Evolutionary conservation across 768 basidiomycete species (phyloP).

Genomic region (Symmetrospora coprosmae): DNA sequence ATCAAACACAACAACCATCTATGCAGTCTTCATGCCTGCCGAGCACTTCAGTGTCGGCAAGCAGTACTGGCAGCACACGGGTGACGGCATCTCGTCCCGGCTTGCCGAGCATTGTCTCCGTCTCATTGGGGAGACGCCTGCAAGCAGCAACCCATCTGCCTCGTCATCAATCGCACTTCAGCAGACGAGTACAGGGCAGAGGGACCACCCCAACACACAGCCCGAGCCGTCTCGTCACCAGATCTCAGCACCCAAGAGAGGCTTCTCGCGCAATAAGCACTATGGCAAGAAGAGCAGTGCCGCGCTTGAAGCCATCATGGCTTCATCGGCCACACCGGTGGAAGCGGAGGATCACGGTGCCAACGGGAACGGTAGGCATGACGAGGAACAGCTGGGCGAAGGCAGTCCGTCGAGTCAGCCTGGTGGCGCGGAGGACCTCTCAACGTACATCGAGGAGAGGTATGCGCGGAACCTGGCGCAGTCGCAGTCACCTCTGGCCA

Average conservation of each 20-base stretch:
- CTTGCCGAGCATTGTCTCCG: slow-evolving; percentile 67
- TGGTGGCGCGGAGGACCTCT: slow-evolving; percentile 41
- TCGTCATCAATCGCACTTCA: too few species aligned
- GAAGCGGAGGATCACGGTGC: not conserved
- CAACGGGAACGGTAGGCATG: not conserved
- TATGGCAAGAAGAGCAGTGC: slow-evolving; percentile 28
- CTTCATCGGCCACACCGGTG: slow-evolving; percentile 5
- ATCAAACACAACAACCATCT: slow-evolving; percentile 42
- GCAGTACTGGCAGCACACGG: slow-evolving; percentile 93
- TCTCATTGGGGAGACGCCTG: slow-evolving; percentile 45
- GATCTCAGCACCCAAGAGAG: not conserved
- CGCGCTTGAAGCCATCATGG: slow-evolving; percentile 23
- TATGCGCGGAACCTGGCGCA: slow-evolving; percentile 81
- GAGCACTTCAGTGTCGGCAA: slow-evolving; percentile 51
- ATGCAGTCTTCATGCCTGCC: slow-evolving; percentile 64
- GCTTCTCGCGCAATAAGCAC: slow-evolving; percentile 35
- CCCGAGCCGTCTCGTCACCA: too few species aligned
- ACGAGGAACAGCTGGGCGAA: not conserved
- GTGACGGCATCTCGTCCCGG: slow-evolving; percentile 75
- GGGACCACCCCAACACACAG: too few species aligned
- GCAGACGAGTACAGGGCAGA: too few species aligned
- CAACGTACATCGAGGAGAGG: slow-evolving; percentile 79
- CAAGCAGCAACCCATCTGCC: too few species aligned
- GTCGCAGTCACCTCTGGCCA: slow-evolving; percentile 59
- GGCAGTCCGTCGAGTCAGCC: not conserved